Evolutionary conservation across 2,329 filamentous ascomycete species (phyloP), one percentile per base, ranked within the genome.

Genomic region (Ceratocystis cacaofunesta): DNA sequence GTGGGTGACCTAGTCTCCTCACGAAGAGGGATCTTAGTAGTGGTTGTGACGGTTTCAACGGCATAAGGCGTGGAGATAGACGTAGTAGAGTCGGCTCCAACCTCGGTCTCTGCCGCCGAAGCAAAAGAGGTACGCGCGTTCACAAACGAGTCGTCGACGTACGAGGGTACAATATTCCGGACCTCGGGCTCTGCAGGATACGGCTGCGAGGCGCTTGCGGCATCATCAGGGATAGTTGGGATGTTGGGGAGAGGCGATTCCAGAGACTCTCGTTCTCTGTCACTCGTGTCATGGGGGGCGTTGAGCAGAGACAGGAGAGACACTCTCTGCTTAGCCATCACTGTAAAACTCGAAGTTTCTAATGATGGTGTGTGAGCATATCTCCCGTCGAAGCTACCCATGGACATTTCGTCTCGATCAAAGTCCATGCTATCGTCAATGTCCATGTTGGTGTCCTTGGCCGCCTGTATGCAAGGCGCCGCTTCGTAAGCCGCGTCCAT

Each of bases 271-370:
- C 41, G 43, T 28, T 62, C 43, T 44, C 46, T 36, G n/a, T 61
- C 50, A n/a, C 58, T 8, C 17, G 62, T 30, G 25, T 46, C 41
- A 62, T 79, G 77, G 0, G 82, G 81, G 0, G 80, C 82, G 67
- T 85, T 80, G 67, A 86, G 79, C 5, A 86, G 79, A 2, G 84
- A 86, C 17, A 84, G 76, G 3, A 86, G 77, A 1, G 83, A 86
- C 5, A 79, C 80, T 55, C 83, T 80, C 69, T 79, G 76, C 68
- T 82, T 78, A 4, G 76, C 74, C 15, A 81, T 72, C 22, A 84
- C 71, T 50, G 83, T 83, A 70, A 80, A 81, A 5, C 81, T 73
- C 1, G 84, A 84, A 22, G 83, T 83, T 15, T 86, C 84, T 50
- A 83, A 79, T 0, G 84, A 86, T 12, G 84, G 84, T 1, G 83